phyloP scores from a whole-genome alignment of 805 yeast species.

The Metschnikowia lochheadii region DNA sequence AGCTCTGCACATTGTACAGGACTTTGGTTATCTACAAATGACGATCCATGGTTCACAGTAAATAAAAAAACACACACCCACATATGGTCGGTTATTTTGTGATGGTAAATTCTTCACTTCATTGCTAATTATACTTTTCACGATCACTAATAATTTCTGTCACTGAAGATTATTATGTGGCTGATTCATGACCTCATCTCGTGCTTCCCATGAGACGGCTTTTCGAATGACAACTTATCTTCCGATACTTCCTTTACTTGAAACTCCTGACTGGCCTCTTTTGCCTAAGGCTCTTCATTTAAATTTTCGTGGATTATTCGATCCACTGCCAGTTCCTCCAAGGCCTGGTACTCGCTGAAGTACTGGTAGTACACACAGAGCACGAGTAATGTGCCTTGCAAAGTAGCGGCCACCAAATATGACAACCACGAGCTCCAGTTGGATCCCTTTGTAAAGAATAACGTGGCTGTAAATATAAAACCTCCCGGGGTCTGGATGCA shows the following conservation, averaged over 20 bases:
- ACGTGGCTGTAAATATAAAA: constrained; percentile 67
- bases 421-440: constrained; percentile 88
- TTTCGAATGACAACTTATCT: too few species aligned
- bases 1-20: constrained; percentile 3
- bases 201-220: too few species aligned
- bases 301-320: constrained; percentile 11
- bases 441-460: constrained; percentile 68
- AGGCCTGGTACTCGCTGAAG: constrained; percentile 8
- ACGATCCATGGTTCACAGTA: background rate
- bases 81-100: too few species aligned
- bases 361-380: constrained; percentile 55
- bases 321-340: constrained; percentile 11
- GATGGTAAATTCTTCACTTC: too few species aligned
- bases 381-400: constrained; percentile 58
- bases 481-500: constrained; percentile 89
- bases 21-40: background rate
- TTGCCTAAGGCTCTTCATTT: background rate
- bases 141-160: background rate
- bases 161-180: background rate
- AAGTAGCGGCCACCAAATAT: constrained; percentile 62
- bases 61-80: too few species aligned
- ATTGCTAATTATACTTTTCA: too few species aligned
- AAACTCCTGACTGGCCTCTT: too few species aligned
- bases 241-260: too few species aligned
- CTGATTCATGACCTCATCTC: too few species aligned